Evolutionary conservation across 768 basidiomycete genomes (phyloP).

Genomic region (Suillus alpinus): DNA sequence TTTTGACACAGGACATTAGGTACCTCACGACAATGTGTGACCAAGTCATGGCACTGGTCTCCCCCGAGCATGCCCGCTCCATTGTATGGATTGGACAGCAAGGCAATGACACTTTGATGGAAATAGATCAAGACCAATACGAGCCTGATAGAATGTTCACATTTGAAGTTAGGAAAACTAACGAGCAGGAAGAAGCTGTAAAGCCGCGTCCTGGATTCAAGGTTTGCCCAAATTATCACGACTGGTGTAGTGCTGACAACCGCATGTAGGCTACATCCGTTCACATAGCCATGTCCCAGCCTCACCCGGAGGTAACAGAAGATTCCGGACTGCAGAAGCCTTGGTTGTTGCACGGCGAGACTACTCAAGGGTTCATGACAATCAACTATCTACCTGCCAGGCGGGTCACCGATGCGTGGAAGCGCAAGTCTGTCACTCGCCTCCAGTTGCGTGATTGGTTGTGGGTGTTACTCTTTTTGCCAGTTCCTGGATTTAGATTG

Average conservation of each 20-base stretch:
- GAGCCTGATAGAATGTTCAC: constrained; percentile 44
- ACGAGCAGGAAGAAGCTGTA: constrained; percentile 53
- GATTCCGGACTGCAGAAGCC: constrained; percentile 18
- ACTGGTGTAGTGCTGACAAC: neutral
- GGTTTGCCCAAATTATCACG: constrained; percentile 26
- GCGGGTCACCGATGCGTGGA: constrained; percentile 1
- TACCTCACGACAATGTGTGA: constrained; percentile 61
- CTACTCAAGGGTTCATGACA: constrained; percentile 39
- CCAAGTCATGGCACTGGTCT: constrained; percentile 51
- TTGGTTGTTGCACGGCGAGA: constrained; percentile 38
- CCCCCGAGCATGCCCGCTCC: constrained; percentile 41
- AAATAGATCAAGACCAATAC: constrained; percentile 34
- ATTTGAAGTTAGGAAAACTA: constrained; percentile 53
- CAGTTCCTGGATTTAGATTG: neutral
- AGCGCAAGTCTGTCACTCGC: neutral
- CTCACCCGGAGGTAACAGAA: constrained; percentile 5
- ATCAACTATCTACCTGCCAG: constrained; percentile 20
- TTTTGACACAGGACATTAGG: constrained; percentile 26
- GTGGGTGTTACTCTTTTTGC: constrained; percentile 13
- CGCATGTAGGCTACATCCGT: constrained; percentile 11
- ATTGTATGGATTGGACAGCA: constrained; percentile 43
- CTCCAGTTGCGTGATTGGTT: constrained; percentile 17
- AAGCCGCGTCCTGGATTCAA: constrained; percentile 41
- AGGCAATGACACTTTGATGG: constrained; percentile 16
- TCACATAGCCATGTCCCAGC: constrained; percentile 11